Base-by-base conservation (phyloP, 2,329 filamentous ascomycete species). In the Curvularia lunata region DNA sequence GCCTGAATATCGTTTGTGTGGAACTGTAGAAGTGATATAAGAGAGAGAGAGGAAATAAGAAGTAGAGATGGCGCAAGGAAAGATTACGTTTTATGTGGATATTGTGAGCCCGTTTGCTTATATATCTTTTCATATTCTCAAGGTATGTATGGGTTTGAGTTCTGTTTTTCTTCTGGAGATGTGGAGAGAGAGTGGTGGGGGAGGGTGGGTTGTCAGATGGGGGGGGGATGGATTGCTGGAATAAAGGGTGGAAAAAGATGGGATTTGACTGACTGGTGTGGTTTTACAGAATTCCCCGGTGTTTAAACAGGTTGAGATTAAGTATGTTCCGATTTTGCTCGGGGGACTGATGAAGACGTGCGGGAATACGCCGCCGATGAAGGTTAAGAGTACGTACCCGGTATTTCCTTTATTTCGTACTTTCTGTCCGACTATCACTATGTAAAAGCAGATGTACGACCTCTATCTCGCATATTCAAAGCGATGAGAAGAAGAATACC, bases 31-130 rank as follows among this genome's bases (percentile, higher is more conserved):
- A n/a, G n/a, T 27, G 25, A 27, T 27, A 27, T 8, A 8, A 27
- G 8, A 27, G 25, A 30, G 9, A 30, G 9, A 16, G 32, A n/a
- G 32, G 13, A 7, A 5, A n/a, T n/a, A 37, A 16, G n/a, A 37
- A n/a, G 16, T 16, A 7, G 16, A 37, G 13, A n/a, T n/a, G 32
- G 32, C 13, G 38, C n/a, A 18, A n/a, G 79, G 82, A 4, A 82
- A 82, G 66, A 78, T 88, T 51, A 85, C 82, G 0, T 75, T 88
- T 13, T 87, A 84, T 63, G 71, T 87, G 45, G 85, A 88, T 74
- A 78, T 86, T 10, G 80, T 88, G 23, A 84, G 81, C 58, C 86
- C 86, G 0, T 88, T 88, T 71, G 83, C 79, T 1, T 88, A 87
- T 64, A 78, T 86, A 54, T 85, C 83, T 2, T 88, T 85, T 69